Evolutionary conservation across 1,284 basidiomycete species (phyloP).

Genomic region (Sphagnurus paluster): DNA sequence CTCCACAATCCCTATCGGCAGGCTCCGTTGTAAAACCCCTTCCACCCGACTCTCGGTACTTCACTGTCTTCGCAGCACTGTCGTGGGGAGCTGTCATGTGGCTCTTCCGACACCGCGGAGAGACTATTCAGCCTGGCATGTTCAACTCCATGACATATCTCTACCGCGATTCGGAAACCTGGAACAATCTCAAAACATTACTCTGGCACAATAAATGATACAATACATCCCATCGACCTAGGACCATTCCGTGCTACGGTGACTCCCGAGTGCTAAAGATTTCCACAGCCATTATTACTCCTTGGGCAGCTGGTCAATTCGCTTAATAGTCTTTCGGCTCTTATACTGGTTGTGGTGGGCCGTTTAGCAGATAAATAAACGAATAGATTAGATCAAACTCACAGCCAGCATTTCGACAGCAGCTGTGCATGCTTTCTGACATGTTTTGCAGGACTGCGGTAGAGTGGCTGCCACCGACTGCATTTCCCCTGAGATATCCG

Average conservation of each 20-base stretch:
- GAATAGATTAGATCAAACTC: constrained; percentile 22
- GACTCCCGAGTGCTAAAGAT: constrained; percentile 5
- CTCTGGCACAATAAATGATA: constrained; percentile 77
- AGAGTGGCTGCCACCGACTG: constrained; percentile 39
- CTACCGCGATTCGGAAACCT: constrained; percentile 78
- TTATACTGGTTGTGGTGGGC: constrained; percentile 51
- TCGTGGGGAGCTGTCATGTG: constrained; percentile 99
- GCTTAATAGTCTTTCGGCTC: constrained; percentile 43
- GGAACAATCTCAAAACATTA: constrained; percentile 69
- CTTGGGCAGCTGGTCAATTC: constrained; percentile 35
- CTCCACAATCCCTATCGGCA: constrained; percentile 34
- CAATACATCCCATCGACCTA: background rate
- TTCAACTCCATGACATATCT: constrained; percentile 83
- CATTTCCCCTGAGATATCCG: constrained; percentile 67
- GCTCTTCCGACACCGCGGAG: constrained; percentile 83
- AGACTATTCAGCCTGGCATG: constrained; percentile 93
- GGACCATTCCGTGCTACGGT: background rate
- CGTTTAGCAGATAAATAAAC: constrained; percentile 1
- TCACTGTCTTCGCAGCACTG: constrained; percentile 86
- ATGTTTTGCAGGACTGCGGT: constrained; percentile 42
- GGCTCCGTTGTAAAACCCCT: constrained; percentile 59
- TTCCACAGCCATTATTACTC: constrained; percentile 16
- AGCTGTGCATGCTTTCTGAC: constrained; percentile 54
- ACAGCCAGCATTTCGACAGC: constrained; percentile 69
- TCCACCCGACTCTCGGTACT: constrained; percentile 81